Evolutionary conservation across 2,329 filamentous ascomycete genomes (phyloP), one percentile per base, ranked within the genome.

Genomic region (Alternaria arborescens): DNA sequence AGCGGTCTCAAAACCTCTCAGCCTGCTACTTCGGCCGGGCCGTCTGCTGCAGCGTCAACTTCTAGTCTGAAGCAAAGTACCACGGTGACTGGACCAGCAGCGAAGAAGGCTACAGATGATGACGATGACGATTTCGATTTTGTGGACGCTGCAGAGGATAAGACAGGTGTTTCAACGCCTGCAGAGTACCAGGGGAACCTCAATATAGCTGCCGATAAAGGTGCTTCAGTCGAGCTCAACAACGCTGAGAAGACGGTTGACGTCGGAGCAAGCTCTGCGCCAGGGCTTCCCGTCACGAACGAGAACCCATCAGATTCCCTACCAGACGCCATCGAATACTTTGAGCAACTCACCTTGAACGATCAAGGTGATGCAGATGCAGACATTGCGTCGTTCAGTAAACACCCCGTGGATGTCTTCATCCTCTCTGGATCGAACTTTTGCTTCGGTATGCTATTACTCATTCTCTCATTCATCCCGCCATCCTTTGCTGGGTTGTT

Each of bases 391-490:
- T 81, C 88, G 2, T 90, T 94, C 67, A 88, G 86, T 38, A 73
- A 77, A 4, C 88, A 94, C 61, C 88, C 91, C 0, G 87, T 94
- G 18, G 94, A 98, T 76, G 81, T 90, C 22, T 99, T 97, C 75
- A 89, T 97, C 38, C 93, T 97, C 76, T 94, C 92, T 0, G 94
- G 93, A 10, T 88, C 89, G 5, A 95, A 91, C 74, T 90, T 97
- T 78, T 97, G 93, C 78, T 97, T 94, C 71, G 95, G 95, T 3
- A 86, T 96, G 32, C 81, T 98, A 1, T 85, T 96, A 14, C 84
- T 98, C 1, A 84, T 98, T 55, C 89, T 98, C n/a, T 96, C 93
- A 12, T 91, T 98, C 82, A 89, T 98, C 0, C 96, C 95, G 0
- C 95, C 95, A 0, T 88, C 94, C 0, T 97, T 98, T 77, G 90